Conservation (phyloP, 371 early-diverging fungal species). For the Mucor piriformis region DNA sequence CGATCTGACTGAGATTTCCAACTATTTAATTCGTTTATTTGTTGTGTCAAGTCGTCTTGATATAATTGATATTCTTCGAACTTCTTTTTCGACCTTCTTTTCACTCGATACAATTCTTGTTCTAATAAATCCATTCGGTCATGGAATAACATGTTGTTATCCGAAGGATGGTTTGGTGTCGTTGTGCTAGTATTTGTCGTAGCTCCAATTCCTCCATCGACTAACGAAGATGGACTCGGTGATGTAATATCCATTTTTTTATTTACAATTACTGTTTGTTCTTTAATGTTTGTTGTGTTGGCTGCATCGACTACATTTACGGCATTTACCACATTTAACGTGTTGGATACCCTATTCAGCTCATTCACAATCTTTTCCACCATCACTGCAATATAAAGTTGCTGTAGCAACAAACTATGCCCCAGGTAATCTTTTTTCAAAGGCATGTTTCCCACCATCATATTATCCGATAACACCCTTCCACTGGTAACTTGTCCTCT, state of each 20-base stretch:
- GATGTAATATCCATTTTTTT: no score
- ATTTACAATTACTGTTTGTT: neutral
- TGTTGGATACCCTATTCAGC: conserved; percentile 1
- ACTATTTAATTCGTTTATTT: conserved; percentile 26
- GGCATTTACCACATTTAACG: no score
- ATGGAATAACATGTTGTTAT: conserved; percentile 42
- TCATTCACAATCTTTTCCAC: conserved; percentile 40
- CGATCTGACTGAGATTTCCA: conserved; percentile 32
- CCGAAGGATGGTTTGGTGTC: conserved; percentile 3
- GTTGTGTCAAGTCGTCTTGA: conserved; percentile 32
- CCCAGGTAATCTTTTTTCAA: conserved; percentile 37
- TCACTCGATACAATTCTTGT: conserved; percentile 40
- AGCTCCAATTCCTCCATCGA: conserved; percentile 1
- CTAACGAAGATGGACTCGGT: neutral
- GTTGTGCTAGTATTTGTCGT: conserved; percentile 9
- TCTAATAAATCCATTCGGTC: conserved; percentile 52
- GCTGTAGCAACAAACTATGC: conserved; percentile 29
- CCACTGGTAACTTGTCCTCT: conserved; percentile 3
- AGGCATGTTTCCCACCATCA: conserved; percentile 51
- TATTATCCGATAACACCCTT: conserved; percentile 42
- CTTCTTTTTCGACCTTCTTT: conserved; percentile 32
- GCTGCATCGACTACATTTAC: no score
- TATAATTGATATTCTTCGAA: conserved; percentile 30
- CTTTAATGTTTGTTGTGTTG: neutral
- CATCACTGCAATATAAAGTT: conserved; percentile 43